A percentile compares a stretch with the other conserved stretches of the same genome.
Evolutionary conservation across 2,329 filamentous ascomycete genomes (phyloP).

Genomic region (Zasmidium citrigriseum): DNA sequence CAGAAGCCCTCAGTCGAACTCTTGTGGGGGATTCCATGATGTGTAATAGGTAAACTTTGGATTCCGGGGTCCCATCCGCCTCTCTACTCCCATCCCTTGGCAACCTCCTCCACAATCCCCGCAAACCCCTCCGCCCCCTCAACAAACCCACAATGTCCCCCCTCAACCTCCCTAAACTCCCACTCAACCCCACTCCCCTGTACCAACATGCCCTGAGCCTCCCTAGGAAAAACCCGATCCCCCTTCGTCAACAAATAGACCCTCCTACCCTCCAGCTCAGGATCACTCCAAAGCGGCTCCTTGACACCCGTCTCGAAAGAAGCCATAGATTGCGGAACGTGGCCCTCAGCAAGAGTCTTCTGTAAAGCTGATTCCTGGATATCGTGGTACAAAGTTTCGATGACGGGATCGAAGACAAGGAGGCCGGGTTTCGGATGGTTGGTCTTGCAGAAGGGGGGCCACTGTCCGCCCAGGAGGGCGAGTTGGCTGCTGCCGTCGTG

Average conservation of each 20-base stretch:
- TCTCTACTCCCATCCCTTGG: conserved; percentile 8
- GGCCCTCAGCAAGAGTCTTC: conserved; percentile 8
- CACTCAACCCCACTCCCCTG: conserved; percentile 13
- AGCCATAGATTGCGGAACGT: conserved; percentile 10
- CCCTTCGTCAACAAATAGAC: conserved; percentile 13
- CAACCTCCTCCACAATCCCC: conserved; percentile 6
- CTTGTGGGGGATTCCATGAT: too few species aligned
- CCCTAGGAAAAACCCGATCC: conserved; percentile 13
- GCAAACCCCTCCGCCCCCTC: conserved; percentile 12
- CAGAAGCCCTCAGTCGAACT: too few species aligned
- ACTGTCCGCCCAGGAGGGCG: conserved; percentile 7
- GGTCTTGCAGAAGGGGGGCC: conserved; percentile 3
- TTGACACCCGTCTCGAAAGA: conserved; percentile 15
- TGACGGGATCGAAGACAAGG: conserved; percentile 10
- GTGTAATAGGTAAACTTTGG: too few species aligned
- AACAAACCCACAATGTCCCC: conserved; percentile 17
- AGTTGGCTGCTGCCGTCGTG: conserved; percentile 11
- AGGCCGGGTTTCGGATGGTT: conserved; percentile 9
- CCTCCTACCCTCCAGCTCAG: conserved; percentile 14
- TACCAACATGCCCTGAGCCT: conserved; percentile 11
- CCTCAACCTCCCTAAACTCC: conserved; percentile 16
- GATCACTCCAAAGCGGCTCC: conserved; percentile 16
- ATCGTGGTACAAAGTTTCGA: conserved; percentile 16
- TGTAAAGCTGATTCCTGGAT: conserved; percentile 4
- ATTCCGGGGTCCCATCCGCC: too few species aligned